Evolutionary conservation across 106 monocot species (phyloP).

Genomic region (Narthecium ossifragum): DNA sequence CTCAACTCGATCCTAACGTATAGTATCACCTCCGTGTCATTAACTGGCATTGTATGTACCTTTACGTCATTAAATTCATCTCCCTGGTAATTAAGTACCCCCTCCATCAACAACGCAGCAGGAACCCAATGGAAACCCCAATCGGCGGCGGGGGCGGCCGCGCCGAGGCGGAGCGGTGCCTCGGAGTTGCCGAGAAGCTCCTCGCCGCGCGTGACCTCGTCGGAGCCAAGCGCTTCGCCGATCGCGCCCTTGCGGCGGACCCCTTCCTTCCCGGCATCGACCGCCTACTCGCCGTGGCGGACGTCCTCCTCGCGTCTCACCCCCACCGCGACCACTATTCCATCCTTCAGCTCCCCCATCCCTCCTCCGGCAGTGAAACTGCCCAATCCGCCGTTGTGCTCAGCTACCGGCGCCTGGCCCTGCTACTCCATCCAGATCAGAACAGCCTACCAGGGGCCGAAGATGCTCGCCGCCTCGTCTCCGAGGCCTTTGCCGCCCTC

Average conservation of each 20-base stretch:
- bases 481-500: constrained; percentile 32
- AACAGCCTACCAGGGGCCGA: constrained; percentile 25
- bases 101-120: neutral
- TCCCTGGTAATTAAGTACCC: no score
- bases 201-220: neutral
- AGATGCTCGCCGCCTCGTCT: constrained; percentile 32
- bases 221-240: neutral
- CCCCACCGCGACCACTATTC: constrained; percentile 44
- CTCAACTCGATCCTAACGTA: no score
- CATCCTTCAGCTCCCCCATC: constrained; percentile 41
- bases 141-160: neutral
- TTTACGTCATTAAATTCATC: no score
- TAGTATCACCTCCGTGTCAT: no score
- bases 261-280: constrained; percentile 56
- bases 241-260: constrained; percentile 31
- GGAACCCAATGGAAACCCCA: neutral
- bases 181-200: neutral
- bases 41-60: no score
- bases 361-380: no score
- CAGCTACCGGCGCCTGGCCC: constrained; percentile 55
- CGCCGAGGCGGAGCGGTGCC: neutral
- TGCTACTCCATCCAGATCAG: constrained; percentile 41
- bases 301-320: constrained; percentile 50
- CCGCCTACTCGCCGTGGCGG: constrained; percentile 48
- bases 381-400: constrained; percentile 15